phyloP scores from a whole-genome alignment of 768 basidiomycete genomes.

The Hemileccinum rubropunctum region DNA sequence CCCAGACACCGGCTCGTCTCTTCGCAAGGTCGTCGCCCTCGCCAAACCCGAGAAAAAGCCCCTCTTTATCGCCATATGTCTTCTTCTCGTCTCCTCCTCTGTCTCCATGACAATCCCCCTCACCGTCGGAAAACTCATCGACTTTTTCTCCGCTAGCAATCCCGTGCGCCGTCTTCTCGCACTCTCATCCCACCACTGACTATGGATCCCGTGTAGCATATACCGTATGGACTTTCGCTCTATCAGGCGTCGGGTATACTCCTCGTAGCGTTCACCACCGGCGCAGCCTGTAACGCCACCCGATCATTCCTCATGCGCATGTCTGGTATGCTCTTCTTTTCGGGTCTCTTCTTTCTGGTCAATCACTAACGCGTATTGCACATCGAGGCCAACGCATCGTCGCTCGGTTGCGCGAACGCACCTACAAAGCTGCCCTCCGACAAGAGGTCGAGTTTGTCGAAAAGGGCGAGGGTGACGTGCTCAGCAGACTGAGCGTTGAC shows the following conservation, averaged over 20 bases:
- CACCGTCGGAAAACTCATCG: slow-evolving; percentile 91
- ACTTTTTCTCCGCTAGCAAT: slow-evolving; percentile 76
- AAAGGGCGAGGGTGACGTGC: slow-evolving; percentile 87
- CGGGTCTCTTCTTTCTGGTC: no score
- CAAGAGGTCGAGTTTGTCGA: slow-evolving; percentile 96
- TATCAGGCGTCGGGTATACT: slow-evolving; percentile 77
- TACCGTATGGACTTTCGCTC: slow-evolving; percentile 76
- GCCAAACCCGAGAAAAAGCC: slow-evolving; percentile 82
- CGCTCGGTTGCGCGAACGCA: slow-evolving; percentile 76
- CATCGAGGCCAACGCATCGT: slow-evolving; percentile 79
- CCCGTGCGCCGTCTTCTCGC: slow-evolving; percentile 44
- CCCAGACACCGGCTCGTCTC: slow-evolving; percentile 53
- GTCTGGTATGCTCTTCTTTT: slow-evolving; percentile 48
- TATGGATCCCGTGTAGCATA: slow-evolving; percentile 43
- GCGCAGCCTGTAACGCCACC: slow-evolving; percentile 83
- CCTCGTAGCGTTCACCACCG: slow-evolving; percentile 77
- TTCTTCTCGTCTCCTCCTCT: slow-evolving; percentile 82
- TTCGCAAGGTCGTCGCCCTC: slow-evolving; percentile 72
- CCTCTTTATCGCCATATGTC: slow-evolving; percentile 68
- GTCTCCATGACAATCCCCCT: slow-evolving; percentile 93
- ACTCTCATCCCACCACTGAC: no score
- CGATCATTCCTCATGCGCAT: slow-evolving; percentile 84
- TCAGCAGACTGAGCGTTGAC: slow-evolving; percentile 88
- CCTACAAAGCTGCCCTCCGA: slow-evolving; percentile 76
- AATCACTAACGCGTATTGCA: not conserved